Base-by-base conservation (phyloP, 257 asterid genomes). In the Capsicum rhomboideum region DNA sequence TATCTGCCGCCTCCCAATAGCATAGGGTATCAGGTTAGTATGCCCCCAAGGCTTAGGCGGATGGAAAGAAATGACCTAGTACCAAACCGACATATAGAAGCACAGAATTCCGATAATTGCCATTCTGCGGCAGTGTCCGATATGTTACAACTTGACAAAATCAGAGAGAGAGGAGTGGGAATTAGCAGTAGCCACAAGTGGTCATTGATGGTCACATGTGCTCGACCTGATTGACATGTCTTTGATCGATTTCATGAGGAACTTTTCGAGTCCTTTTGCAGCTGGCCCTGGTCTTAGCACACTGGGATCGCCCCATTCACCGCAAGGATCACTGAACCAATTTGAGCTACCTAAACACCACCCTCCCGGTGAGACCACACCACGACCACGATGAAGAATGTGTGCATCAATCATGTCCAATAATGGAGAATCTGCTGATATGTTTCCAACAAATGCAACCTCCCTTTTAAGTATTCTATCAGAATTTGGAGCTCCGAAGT, bases 341-440 rank as follows among this genome's bases (percentile, higher is more conserved):
- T 89, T 83, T 37, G 86, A 18, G 79, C 82, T 83, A 49, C 90
- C 92, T 55, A 89, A 75, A 82, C 92, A 89, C 92, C 92, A 89
- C 2, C 88, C 92, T 17, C 92, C 92, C 8, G 92, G 90, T 40
- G 88, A 49, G 66, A 86, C 78, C 82, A 49, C 79, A 56, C 86
- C 82, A 28, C 31, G 64, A 12, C 84, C 82, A 21, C 88, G 85
- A 31, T 83, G 84, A 29, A 89, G 92, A 64, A 83, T 59, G 66
- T 79, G 85, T 8, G 86, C 83, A 68, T 89, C 92, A 82, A 89
- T 87, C 88, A 56, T 55, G 82, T 87, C 90, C 84, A 86, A 37
- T 50, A 81, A 69, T 13, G 90, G 87, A 84, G 77, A 85, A 63
- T 80, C 80, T 34, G 49, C 84, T 0, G 84, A 44, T 31, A 89